A percentile compares a stretch with the other conserved stretches of the same genome.
Conservation (phyloP, 169 alveolate genomes). For the Plasmodium vivax region DNA sequence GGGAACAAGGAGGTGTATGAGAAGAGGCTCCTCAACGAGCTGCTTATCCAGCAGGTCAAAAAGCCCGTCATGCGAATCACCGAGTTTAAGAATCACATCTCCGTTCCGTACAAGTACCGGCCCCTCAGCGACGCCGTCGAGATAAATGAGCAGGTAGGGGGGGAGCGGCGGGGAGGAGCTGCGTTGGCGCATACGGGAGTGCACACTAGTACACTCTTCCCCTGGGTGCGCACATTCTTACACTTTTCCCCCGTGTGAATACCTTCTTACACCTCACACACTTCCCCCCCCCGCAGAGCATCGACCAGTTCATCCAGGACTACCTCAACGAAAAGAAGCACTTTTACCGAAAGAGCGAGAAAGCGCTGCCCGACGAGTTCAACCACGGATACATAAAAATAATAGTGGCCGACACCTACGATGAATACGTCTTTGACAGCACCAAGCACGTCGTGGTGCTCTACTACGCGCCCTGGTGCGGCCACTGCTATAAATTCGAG, state of each 20-base stretch:
- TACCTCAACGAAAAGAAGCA: conserved; percentile 26
- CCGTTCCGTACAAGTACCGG: conserved; percentile 53
- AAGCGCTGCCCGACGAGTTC: conserved; percentile 57
- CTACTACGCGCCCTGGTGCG: conserved; percentile 96
- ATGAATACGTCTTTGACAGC: conserved; percentile 82
- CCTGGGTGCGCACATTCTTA: not conserved
- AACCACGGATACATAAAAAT: conserved; percentile 74
- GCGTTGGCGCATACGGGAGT: not conserved
- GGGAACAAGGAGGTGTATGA: conserved; percentile 26
- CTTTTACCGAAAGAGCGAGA: conserved; percentile 65
- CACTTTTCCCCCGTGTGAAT: not conserved
- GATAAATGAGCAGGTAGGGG: conserved; percentile 61
- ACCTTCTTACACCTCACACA: not conserved
- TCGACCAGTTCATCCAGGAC: conserved; percentile 41
- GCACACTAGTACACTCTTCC: not conserved
- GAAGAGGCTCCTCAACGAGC: conserved; percentile 53
- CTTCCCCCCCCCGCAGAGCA: conserved; percentile 2
- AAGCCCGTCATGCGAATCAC: conserved; percentile 70
- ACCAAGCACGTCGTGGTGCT: conserved; percentile 88
- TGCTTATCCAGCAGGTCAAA: conserved; percentile 38
- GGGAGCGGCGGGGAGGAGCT: not conserved
- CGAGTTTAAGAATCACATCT: conserved; percentile 25
- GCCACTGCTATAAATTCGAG: conserved; percentile 94
- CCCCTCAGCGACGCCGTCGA: conserved; percentile 40
- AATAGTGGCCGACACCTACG: conserved; percentile 84